Evolutionary conservation across 2,329 filamentous ascomycete species (phyloP), one percentile per base, ranked within the genome.

Genomic region (Arthroderma uncinatum): DNA sequence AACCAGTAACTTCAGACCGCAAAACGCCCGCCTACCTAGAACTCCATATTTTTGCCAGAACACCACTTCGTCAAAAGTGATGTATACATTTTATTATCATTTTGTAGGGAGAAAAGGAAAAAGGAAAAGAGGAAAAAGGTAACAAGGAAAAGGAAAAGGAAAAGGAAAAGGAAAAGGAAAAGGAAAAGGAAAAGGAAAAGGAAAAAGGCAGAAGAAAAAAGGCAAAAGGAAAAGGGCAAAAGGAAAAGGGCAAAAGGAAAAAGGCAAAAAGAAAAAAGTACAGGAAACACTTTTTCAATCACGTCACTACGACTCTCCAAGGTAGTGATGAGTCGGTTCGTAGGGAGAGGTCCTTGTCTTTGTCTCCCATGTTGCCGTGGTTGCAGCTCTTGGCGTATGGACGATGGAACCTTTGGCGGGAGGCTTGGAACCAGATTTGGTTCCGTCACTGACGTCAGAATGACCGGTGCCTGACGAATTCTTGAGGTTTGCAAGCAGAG

Each of bases 11-110:
- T 39, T 39, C 36, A n/a, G 10, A n/a, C n/a, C n/a, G n/a, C n/a
- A n/a, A 42, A 42, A 42, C 39, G 19, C 39, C 39, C 39, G 39
- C 39, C 37, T 6, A 67, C 86, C 91, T 19, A 4, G 23, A 42
- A 42, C 39, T 25, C 40, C 23, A 36, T 52, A 10, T 23, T 21
- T 52, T n/a, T n/a, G n/a, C 21, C 25, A 23, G 19, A 7, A 21
- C 39, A 42, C 39, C 39, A 12, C 39, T 14, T 19, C 39, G 19
- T 21, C 12, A n/a, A 23, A 12, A 37, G 4, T 12, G 4, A 37
- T 37, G 36, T 14, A 37, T 42, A 23, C 16, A 42, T 42, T 23
- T n/a, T n/a, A n/a, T 42, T 42, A 9, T 10, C 19, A 19, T 42
- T 42, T 16, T 16, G 21, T 10, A 23, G 16, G 7, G 4, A 6